These are phyloP conservation scores for Plantago lanceolata DNA, from an alignment of 305 asterid genomes.

Conservation along the genomic window DNA sequence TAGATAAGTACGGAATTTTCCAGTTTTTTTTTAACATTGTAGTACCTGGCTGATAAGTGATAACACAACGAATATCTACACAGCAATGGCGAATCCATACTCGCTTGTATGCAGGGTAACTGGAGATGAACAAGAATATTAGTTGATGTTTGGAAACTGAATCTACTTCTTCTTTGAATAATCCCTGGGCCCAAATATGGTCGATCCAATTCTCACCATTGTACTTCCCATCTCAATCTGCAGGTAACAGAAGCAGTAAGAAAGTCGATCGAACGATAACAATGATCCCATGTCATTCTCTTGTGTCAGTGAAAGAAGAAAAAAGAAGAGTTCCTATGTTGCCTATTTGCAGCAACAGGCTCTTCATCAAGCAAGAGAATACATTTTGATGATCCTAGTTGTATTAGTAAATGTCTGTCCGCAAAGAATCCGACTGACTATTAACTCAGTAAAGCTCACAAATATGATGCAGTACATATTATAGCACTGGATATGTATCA, in stretches of 20 bases:
- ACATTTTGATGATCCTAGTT: neutral
- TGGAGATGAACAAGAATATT: neutral
- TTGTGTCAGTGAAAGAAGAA: neutral
- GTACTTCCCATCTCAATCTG: conserved; percentile 93
- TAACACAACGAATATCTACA: neutral
- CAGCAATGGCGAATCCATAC: neutral
- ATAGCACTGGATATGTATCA: no score
- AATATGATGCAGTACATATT: no score
- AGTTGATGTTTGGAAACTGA: conserved; percentile 2
- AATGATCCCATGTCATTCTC: neutral
- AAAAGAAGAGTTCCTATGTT: neutral
- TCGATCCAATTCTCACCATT: conserved; percentile 77
- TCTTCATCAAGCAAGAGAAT: conserved; percentile 1
- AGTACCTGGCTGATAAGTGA: no score
- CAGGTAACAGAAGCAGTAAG: conserved; percentile 27
- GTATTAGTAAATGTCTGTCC: neutral
- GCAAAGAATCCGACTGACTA: conserved; percentile 1
- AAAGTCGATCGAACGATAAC: neutral
- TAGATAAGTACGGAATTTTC: no score
- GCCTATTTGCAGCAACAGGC: neutral
- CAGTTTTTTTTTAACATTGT: no score
- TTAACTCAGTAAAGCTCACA: neutral
- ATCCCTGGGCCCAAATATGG: conserved; percentile 82
- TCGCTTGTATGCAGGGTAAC: neutral
- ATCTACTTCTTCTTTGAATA: conserved; percentile 55